These are phyloP conservation scores for Malassezia nana DNA, from an alignment of 1,284 basidiomycete species.

Conservation along the genomic window DNA sequence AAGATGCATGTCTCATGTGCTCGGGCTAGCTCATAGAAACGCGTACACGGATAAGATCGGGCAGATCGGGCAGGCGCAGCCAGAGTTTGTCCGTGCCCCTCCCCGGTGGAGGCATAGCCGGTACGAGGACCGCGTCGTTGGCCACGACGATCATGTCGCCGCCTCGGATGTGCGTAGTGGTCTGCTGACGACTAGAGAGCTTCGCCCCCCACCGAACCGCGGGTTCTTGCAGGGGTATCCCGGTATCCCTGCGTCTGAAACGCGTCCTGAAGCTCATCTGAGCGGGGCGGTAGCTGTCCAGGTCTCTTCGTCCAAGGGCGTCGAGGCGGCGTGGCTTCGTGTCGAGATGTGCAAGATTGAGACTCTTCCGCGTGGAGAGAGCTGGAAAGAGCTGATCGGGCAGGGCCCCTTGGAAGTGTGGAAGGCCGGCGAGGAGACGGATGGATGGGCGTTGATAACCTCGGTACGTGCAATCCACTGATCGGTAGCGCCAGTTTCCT, in stretches of 20 bases:
- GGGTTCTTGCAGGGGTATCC: conserved; percentile 43
- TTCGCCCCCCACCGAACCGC: conserved; percentile 38
- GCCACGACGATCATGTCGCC: conserved; percentile 5
- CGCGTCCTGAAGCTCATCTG: conserved; percentile 36
- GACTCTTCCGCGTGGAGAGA: conserved; percentile 37
- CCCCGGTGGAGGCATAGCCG: not conserved
- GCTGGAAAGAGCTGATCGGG: conserved; percentile 45
- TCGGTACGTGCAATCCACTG: not conserved
- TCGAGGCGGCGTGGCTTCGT: conserved; percentile 42
- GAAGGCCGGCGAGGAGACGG: conserved; percentile 27
- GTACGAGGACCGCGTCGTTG: not conserved
- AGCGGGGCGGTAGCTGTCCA: conserved; percentile 39
- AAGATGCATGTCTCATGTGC: conserved; percentile 51
- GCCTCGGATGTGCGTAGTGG: conserved; percentile 4
- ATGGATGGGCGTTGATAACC: conserved; percentile 29
- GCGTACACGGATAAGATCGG: not conserved
- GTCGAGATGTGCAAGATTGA: conserved; percentile 46
- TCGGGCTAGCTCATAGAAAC: conserved; percentile 22
- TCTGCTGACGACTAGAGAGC: conserved; percentile 12
- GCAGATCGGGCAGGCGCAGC: not conserved
- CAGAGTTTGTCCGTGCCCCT: not conserved
- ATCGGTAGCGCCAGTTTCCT: conserved; percentile 14
- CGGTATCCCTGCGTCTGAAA: conserved; percentile 31
- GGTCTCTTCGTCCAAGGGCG: conserved; percentile 28
- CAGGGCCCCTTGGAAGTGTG: conserved; percentile 42